Base-by-base conservation (phyloP, 805 yeast genomes). In the Candida xiaguanensis region DNA sequence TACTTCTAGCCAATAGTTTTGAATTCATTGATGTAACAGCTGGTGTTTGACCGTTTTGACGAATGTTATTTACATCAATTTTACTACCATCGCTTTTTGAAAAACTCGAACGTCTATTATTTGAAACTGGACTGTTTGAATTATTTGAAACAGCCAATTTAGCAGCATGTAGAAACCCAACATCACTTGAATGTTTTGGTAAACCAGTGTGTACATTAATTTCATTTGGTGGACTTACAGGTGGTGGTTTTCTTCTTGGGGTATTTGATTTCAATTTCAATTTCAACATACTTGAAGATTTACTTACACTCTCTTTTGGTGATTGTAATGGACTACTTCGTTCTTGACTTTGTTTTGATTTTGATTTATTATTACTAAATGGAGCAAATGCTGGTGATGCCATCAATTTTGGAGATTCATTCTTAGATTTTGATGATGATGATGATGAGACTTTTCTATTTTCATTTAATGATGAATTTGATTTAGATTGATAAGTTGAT, bases 1-100 rank as follows among this genome's bases (percentile, higher is more conserved):
- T 64, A 37, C 79, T 74, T 50, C 86, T 61, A 4, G 85, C 80
- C 42, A 81, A 58, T 34, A 82, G 64, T 49, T 76, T 77, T 5
- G 86, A 80, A 53, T 78, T 80, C 74, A 74, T 65, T 12, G 78
- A 63, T 2, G 84, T 78, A 15, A 79, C 68, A 20, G 46, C 43
- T 31, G 39, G 42, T 34, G 27, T 22, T n/a, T 4, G 33, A 11
- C 23, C 4, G 12, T 12, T 24, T 28, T 23, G 30, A 15, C 26
- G 11, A 13, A 34, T 17, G 2, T 34, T 34, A 15, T 35, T 26
- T 9, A 24, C 32, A 27, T 35, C 38, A 9, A 19, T 27, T 27
- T 20, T 35, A 12, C 31, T 15, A 18, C 40, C 40, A 20, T 55
- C 56, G 4, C 61, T 67, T 39, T 59, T 59, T 8, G 64, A 50